Conservation (phyloP, 805 yeast genomes). For the Spathaspora gorwiae region DNA sequence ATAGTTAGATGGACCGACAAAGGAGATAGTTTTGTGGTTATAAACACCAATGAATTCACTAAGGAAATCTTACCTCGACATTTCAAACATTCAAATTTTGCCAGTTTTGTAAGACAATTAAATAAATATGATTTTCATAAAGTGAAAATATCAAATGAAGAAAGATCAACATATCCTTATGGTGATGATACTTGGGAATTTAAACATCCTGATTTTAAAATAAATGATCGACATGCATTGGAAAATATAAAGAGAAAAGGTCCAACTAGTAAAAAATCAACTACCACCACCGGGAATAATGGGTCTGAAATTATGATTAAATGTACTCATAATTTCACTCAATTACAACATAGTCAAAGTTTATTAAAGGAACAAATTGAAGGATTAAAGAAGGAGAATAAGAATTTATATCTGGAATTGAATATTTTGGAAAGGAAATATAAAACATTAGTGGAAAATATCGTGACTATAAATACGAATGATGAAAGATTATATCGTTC, state of each 20-base stretch:
- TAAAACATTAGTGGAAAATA: slow-evolving; percentile 58
- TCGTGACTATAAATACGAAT: slow-evolving; percentile 50
- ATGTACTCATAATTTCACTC: slow-evolving; percentile 8
- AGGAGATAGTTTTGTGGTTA: slow-evolving; percentile 86
- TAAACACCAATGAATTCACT: slow-evolving; percentile 88
- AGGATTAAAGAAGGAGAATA: slow-evolving; percentile 28
- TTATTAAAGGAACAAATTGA: slow-evolving; percentile 29
- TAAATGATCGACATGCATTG: slow-evolving; percentile 70
- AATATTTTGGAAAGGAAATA: slow-evolving; percentile 51
- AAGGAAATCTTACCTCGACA: slow-evolving; percentile 84
- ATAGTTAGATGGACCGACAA: slow-evolving; percentile 80
- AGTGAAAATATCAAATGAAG: slow-evolving; percentile 70
- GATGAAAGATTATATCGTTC: slow-evolving; percentile 55
- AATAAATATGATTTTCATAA: slow-evolving; percentile 98
- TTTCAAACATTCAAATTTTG: slow-evolving; percentile 93
- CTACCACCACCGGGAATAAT: background rate
- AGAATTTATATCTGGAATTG: slow-evolving; percentile 27
- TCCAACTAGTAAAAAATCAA: slow-evolving; percentile 49
- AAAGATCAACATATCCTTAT: slow-evolving; percentile 47
- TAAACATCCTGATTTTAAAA: slow-evolving; percentile 81
- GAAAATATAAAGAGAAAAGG: slow-evolving; percentile 86
- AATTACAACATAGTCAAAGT: slow-evolving; percentile 9
- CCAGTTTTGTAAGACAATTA: slow-evolving; percentile 91
- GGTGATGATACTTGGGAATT: slow-evolving; percentile 92
- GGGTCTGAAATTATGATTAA: background rate